phyloP scores from a whole-genome alignment of 805 yeast genomes.

The Starmerella sp. region DNA sequence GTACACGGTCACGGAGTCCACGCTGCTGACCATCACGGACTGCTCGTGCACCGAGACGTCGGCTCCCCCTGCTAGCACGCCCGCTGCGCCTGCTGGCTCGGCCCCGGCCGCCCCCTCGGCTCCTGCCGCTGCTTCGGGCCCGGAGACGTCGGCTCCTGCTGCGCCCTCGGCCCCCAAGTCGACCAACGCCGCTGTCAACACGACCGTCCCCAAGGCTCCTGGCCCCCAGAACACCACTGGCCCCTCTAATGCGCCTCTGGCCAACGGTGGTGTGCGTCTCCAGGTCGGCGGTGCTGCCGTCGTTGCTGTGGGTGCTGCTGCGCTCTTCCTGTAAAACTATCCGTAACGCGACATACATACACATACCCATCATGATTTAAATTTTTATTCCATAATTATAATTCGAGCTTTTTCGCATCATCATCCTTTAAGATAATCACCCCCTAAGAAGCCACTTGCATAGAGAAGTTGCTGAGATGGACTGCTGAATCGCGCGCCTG shows the following conservation, averaged over 20 bases:
- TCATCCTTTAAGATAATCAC: background rate
- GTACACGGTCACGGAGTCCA: constrained; percentile 12
- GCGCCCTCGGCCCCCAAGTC: background rate
- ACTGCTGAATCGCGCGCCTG: too few species aligned
- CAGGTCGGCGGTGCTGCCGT: constrained; percentile 7
- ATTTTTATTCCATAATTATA: background rate
- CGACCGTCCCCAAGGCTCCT: background rate
- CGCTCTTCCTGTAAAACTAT: background rate
- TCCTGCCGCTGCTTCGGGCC: constrained; percentile 1
- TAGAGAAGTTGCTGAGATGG: too few species aligned
- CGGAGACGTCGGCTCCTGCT: constrained; percentile 1
- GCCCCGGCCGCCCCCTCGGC: background rate
- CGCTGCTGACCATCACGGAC: constrained; percentile 15
- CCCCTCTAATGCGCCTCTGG: background rate
- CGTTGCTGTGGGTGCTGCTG: constrained; percentile 1
- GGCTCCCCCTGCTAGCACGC: background rate
- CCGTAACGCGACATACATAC: background rate
- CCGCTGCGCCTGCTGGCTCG: background rate
- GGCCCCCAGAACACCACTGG: background rate
- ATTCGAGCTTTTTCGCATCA: background rate
- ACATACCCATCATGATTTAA: background rate
- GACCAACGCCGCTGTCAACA: background rate
- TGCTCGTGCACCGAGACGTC: constrained; percentile 19
- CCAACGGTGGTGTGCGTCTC: constrained; percentile 1
- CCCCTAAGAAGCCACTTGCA: too few species aligned